A percentile compares a stretch with the other conserved stretches of the same genome.
Evolutionary conservation across 129 eudicot genomes (phyloP).

Genomic region (Heracleum sosnowskyi): DNA sequence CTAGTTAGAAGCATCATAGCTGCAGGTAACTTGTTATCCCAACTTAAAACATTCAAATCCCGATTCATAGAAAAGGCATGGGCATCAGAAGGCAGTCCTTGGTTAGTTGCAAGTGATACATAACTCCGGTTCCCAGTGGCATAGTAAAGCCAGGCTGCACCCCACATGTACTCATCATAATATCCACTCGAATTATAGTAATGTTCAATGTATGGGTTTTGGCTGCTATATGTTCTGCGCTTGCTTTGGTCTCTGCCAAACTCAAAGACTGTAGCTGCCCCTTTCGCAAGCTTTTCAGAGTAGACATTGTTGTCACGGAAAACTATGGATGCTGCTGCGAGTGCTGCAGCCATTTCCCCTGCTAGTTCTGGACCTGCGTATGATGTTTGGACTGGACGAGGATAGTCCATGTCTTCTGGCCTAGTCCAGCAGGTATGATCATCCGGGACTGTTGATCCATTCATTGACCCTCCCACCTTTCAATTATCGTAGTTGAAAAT

Average conservation of each 20-base stretch:
- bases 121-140: constrained; percentile 70
- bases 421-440: constrained; percentile 88
- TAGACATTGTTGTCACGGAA: constrained; percentile 51
- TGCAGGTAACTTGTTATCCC: constrained; percentile 93
- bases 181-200: constrained; percentile 73
- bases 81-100: constrained; percentile 40
- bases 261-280: constrained; percentile 54
- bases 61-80: constrained; percentile 45
- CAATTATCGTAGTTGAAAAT: background rate
- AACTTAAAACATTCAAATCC: constrained; percentile 56
- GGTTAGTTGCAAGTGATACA: constrained; percentile 52
- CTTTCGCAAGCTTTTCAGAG: constrained; percentile 54
- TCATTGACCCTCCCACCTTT: constrained; percentile 79
- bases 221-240: constrained; percentile 35
- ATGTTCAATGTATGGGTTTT: constrained; percentile 51
- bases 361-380: constrained; percentile 66
- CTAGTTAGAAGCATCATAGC: constrained; percentile 81
- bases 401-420: constrained; percentile 92
- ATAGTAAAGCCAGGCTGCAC: constrained; percentile 75
- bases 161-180: constrained; percentile 92
- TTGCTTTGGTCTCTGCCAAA: constrained; percentile 51
- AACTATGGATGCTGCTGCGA: constrained; percentile 84
- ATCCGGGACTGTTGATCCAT: constrained; percentile 46
- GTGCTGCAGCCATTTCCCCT: constrained; percentile 92
- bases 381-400: constrained; percentile 38